phyloP scores from a whole-genome alignment of 176 grass and related monocot species.

The Elymus sibiricus region DNA sequence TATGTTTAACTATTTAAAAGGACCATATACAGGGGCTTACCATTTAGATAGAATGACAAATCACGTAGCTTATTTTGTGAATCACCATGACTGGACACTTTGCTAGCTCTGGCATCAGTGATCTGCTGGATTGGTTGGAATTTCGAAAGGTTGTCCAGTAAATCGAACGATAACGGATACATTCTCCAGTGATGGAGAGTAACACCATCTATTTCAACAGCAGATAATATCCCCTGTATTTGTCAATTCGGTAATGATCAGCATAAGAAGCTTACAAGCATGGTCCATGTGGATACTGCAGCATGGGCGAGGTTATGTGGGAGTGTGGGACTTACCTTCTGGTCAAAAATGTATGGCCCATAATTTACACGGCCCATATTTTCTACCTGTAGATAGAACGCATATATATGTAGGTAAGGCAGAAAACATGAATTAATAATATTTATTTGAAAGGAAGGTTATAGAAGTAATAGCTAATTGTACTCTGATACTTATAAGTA shows the following conservation, averaged over 20 bases:
- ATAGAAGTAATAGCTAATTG: not conserved
- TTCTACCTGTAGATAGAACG: constrained; percentile 52
- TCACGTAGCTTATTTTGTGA: constrained; percentile 24
- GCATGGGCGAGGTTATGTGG: not conserved
- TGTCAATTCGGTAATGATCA: not conserved
- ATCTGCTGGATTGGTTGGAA: constrained; percentile 43
- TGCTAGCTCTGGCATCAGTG: constrained; percentile 31
- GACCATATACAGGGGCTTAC: constrained; percentile 18
- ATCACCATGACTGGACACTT: constrained; percentile 19
- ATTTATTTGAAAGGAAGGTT: not conserved
- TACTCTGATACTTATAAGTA: not conserved
- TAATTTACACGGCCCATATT: constrained; percentile 85
- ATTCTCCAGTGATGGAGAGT: constrained; percentile 68
- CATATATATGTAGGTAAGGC: constrained; percentile 3
- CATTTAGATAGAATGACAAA: constrained; percentile 28
- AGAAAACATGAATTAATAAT: not conserved
- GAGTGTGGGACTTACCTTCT: constrained; percentile 51
- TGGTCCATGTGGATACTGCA: not conserved
- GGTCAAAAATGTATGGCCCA: constrained; percentile 75
- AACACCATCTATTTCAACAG: constrained; percentile 58
- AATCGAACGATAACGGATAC: constrained; percentile 59
- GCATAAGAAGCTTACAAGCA: not conserved
- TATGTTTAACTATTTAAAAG: not conserved
- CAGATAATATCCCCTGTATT: constrained; percentile 87
- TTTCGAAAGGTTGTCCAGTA: constrained; percentile 44